Evolutionary conservation across 2,329 filamentous ascomycete genomes (phyloP).

Genomic region (Aureobasidium melanogenum): DNA sequence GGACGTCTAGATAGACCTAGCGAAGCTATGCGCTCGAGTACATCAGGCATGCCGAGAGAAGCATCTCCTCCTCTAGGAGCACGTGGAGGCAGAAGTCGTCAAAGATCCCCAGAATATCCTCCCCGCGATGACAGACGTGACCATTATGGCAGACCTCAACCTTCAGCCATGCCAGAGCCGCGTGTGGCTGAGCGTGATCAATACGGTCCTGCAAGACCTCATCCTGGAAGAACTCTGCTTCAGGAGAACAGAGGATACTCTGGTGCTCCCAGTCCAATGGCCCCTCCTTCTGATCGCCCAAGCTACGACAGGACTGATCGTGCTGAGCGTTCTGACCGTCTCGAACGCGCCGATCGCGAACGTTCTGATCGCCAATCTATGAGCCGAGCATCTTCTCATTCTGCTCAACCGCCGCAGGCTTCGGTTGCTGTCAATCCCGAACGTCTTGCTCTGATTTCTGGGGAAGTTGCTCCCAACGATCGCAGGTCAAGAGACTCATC

Average conservation of each 20-base stretch:
- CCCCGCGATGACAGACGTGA: constrained; percentile 20
- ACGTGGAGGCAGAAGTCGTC: constrained; percentile 25
- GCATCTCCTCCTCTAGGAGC: constrained; percentile 26
- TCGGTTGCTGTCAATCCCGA: constrained; percentile 31
- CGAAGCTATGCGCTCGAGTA: constrained; percentile 21
- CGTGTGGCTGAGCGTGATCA: background rate
- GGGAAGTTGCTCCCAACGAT: constrained; percentile 19
- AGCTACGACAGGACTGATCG: background rate
- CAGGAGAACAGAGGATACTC: constrained; percentile 9
- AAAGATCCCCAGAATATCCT: constrained; percentile 30
- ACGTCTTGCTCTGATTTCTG: constrained; percentile 34
- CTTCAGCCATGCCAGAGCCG: background rate
- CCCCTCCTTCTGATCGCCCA: background rate
- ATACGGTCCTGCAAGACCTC: constrained; percentile 7
- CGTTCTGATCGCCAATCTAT: background rate
- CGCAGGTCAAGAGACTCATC: constrained; percentile 13
- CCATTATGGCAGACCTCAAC: background rate
- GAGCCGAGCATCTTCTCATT: background rate
- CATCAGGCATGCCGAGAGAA: constrained; percentile 26
- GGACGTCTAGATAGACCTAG: constrained; percentile 36
- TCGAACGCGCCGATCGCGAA: constrained; percentile 7
- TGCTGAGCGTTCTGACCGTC: background rate
- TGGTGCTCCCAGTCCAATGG: background rate
- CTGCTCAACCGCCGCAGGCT: background rate
- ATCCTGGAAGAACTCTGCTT: constrained; percentile 1